Evolutionary conservation across 345 rosid genomes (phyloP).

Genomic region (Lepidium sativum): DNA sequence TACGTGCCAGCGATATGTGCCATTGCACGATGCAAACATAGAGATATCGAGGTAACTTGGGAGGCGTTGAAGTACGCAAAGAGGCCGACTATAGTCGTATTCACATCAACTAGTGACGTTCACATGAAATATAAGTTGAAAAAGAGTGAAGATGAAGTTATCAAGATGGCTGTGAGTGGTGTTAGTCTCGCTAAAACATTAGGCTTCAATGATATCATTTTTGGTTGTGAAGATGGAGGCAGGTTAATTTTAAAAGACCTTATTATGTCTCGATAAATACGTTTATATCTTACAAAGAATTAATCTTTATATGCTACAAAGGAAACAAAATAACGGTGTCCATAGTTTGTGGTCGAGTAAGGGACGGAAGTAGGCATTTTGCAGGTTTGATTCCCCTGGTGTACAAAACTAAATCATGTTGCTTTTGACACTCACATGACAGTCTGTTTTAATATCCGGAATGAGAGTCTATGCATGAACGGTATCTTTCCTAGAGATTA

Average conservation of each 20-base stretch:
- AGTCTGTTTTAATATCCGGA: too few species aligned
- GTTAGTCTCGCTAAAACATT: conserved; percentile 57
- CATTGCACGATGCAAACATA: conserved; percentile 59
- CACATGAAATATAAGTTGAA: conserved; percentile 75
- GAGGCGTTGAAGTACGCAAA: conserved; percentile 80
- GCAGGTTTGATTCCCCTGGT: too few species aligned
- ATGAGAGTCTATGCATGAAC: too few species aligned
- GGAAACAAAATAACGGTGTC: too few species aligned
- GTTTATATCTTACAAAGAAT: too few species aligned
- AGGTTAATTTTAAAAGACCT: conserved; percentile 34
- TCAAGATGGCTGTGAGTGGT: conserved; percentile 58
- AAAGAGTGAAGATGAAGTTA: conserved; percentile 63
- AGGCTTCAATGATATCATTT: conserved; percentile 73
- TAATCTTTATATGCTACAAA: too few species aligned
- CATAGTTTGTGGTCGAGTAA: too few species aligned
- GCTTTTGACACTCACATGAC: too few species aligned
- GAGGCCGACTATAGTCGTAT: conserved; percentile 57
- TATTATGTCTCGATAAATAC: too few species aligned
- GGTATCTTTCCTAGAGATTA: too few species aligned
- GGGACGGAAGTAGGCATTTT: too few species aligned
- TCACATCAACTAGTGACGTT: conserved; percentile 78
- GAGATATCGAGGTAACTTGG: conserved; percentile 66
- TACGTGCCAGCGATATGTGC: conserved; percentile 84
- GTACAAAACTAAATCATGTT: too few species aligned
- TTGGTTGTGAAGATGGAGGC: conserved; percentile 92